Base-by-base conservation (phyloP, 768 basidiomycete species). In the Tulasnella sp. region DNA sequence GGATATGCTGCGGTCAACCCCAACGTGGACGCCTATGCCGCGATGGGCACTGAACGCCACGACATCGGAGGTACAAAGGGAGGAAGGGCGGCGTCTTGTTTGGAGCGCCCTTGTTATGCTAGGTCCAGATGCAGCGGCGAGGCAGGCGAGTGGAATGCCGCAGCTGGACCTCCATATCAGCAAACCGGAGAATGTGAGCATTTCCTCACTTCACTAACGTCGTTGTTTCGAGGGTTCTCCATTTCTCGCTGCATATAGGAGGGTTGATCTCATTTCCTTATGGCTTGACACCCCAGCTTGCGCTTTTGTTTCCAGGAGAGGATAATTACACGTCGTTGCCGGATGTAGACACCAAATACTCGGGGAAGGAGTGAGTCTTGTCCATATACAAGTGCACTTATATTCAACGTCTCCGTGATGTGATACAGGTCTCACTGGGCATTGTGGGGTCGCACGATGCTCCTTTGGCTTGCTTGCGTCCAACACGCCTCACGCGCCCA, bases 91-190 rank as follows among this genome's bases (percentile, higher is more conserved):
- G 17, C 30, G 63, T 30, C 41, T 64, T 21, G 63, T 64, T 15
- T 64, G 63, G 60, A 64, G 61, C 63, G 24, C 63, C 9, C 24
- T 64, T 11, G 52, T 45, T 30, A 21, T 64, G 17, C 42, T 62
- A n/a, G 56, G 47, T 1, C 49, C 56, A 0, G 56, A 62, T 43
- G 24, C 56, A 48, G 26, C 47, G 5, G 49, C 49, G 49, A 51
- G 56, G 38, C 44, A 58, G 21, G 61, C 61, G 21, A 9, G 49
- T 13, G 48, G 45, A 17, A 29, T 43, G 17, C 49, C 45, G 23
- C 47, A 48, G 50, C 38, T 58, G 49, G 56, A 62, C 41, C 51
- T 58, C 15, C 41, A 49, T 29, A 32, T 58, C 41, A 52, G 56
- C 23, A 58, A 53, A 15, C 43, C 61, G 9, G 61, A 62, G 44